Base-by-base conservation (phyloP, 148 eudicot genomes). In the Fallopia convolvulus region DNA sequence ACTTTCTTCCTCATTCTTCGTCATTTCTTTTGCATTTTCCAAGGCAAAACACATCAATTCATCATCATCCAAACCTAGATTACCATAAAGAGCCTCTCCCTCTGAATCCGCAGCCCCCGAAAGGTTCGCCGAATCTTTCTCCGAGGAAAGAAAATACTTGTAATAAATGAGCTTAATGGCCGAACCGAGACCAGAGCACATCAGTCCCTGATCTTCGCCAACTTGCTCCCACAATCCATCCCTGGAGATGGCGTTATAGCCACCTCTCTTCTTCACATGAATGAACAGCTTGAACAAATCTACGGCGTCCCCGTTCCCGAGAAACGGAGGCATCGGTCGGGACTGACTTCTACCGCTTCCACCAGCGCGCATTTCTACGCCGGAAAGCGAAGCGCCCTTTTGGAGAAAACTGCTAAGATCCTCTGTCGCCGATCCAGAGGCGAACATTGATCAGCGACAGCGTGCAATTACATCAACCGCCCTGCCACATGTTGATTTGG, bases 201-300 rank as follows among this genome's bases (percentile, higher is more conserved):
- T 82, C 32, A 89, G 77, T 36, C 97, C 95, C 48, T 77, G 84
- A 17, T 86, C 83, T 52, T 81, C 80, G 58, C 86, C 93, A 23
- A 91, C 87, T 30, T 55, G 83, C 84, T 82, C 88, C 93, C 94
- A 91, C 79, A 78, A 55, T 46, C 80, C 85, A 74, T 83, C 81
- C 44, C 36, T 40, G 3, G 89, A 77, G 75, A 93, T 86, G 9
- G 60, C 76, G 10, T 87, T 83, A 74, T 86, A 86, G 44, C 94
- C 94, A 56, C 93, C 96, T 77, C 82, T 85, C 42, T 81, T 78
- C 55, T 80, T 84, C 82, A 89, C 97, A 72, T 83, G 77, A 79
- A 83, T 80, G 77, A 80, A 88, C 21, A 92, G 84, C 75, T 85
- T 83, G 36, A 83, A 81, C 86, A 90, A 86, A 88, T 94, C 90